phyloP scores from a whole-genome alignment of 768 basidiomycete species.

The Pleurotus tuber-regium region DNA sequence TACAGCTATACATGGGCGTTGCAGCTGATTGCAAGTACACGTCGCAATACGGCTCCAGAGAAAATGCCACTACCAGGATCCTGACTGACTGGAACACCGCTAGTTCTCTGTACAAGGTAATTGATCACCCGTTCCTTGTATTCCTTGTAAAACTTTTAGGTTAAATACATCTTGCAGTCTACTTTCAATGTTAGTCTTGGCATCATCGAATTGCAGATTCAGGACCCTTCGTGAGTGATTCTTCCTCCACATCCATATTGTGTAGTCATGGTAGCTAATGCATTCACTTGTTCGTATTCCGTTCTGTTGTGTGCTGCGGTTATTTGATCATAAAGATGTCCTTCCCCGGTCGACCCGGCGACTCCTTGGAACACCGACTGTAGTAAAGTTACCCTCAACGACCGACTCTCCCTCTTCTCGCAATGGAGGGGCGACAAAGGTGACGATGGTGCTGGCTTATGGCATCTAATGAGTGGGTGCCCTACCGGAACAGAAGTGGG shows the following conservation, averaged over 20 bases:
- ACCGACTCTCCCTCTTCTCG: constrained; percentile 75
- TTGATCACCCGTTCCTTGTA: constrained; percentile 10
- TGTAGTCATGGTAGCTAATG: constrained; percentile 2
- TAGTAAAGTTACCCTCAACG: constrained; percentile 54
- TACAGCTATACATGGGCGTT: constrained; percentile 77
- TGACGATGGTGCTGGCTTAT: constrained; percentile 74
- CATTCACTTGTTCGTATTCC: no score
- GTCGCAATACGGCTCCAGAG: constrained; percentile 54
- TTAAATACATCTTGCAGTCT: constrained; percentile 34
- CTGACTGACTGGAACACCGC: constrained; percentile 81
- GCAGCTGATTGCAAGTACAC: constrained; percentile 87
- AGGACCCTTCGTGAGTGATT: constrained; percentile 44
- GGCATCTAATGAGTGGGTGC: constrained; percentile 88
- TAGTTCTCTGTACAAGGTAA: constrained; percentile 65
- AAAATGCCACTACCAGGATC: constrained; percentile 72
- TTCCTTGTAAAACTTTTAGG: no score
- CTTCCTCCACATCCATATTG: not conserved
- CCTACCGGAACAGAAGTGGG: constrained; percentile 81
- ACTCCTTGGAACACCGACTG: constrained; percentile 80
- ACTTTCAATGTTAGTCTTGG: constrained; percentile 87
- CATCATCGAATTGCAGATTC: constrained; percentile 76
- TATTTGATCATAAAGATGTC: constrained; percentile 46
- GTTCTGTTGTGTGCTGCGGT: no score
- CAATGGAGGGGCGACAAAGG: constrained; percentile 77
- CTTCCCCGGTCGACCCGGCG: constrained; percentile 45